phyloP scores from a whole-genome alignment of 2,329 filamentous ascomycete genomes.

The Calonectria leucothoes region DNA sequence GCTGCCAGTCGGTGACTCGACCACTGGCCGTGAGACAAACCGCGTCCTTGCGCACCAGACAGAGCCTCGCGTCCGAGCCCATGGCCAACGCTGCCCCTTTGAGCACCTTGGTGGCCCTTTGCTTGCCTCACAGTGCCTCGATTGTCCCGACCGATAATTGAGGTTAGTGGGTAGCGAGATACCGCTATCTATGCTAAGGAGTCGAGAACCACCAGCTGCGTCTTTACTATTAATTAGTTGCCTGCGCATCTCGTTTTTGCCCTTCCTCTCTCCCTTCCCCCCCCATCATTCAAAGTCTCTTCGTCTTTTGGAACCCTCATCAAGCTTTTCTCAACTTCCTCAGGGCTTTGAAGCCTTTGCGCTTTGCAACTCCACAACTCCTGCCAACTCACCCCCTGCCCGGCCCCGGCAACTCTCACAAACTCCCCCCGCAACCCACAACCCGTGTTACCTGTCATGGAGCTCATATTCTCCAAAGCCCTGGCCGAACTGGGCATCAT shows the following conservation, averaged over 20 bases:
- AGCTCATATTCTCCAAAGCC: slow-evolving; percentile 16
- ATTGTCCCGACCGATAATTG: background rate
- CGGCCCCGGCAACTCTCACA: background rate
- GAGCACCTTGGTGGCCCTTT: slow-evolving; percentile 2
- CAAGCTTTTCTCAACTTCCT: background rate
- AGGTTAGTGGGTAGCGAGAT: background rate
- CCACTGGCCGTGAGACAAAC: slow-evolving; percentile 16
- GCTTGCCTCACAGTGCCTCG: background rate
- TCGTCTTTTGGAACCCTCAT: background rate
- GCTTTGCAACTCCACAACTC: background rate
- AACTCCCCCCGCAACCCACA: background rate
- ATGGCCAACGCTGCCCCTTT: background rate
- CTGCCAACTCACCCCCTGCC: background rate
- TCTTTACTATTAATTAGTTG: background rate
- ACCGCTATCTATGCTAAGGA: background rate
- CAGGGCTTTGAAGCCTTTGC: background rate
- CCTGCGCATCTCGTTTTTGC: background rate
- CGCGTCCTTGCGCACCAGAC: background rate
- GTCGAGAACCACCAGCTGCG: background rate
- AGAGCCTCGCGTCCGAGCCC: slow-evolving; percentile 10
- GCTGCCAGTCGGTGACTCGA: slow-evolving; percentile 6
- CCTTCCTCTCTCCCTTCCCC: background rate
- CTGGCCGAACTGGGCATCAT: slow-evolving; percentile 21
- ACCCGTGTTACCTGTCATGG: slow-evolving; percentile 16
- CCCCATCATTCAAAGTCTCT: background rate